A percentile compares a stretch with the other conserved stretches of the same genome.
These are phyloP conservation scores for Phytophthora tentaculata DNA, from an alignment of 352 stramenopile genomes.

Conservation along the genomic window DNA sequence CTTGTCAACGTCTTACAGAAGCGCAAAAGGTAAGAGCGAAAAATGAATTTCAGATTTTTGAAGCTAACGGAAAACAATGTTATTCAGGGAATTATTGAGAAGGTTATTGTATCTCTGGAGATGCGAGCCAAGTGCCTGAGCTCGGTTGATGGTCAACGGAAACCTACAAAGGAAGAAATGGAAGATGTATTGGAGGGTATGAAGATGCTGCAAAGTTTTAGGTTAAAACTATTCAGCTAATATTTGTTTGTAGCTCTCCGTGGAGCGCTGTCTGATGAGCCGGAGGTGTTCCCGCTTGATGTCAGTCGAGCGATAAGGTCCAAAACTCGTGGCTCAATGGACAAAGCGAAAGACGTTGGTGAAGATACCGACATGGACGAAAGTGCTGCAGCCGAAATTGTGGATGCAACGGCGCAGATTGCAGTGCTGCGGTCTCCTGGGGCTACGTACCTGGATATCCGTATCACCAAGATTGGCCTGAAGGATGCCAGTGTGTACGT, in stretches of 20 bases:
- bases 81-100: slow-evolving; percentile 40
- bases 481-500: slow-evolving; percentile 72
- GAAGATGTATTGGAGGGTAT: slow-evolving; percentile 61
- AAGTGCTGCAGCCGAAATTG: slow-evolving; percentile 25
- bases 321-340: slow-evolving; percentile 34
- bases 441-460: slow-evolving; percentile 59
- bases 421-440: slow-evolving; percentile 31
- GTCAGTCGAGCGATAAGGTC: slow-evolving; percentile 19
- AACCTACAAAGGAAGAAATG: slow-evolving; percentile 76
- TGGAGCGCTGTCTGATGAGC: slow-evolving; percentile 41
- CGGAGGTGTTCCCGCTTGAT: slow-evolving; percentile 50
- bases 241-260: slow-evolving; percentile 38
- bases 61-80: neutral
- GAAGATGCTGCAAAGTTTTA: neutral
- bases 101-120: slow-evolving; percentile 55
- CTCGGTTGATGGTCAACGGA: slow-evolving; percentile 59
- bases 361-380: slow-evolving; percentile 31
- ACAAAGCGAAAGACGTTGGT: slow-evolving; percentile 40
- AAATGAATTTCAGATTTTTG: neutral
- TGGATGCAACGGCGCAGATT: slow-evolving; percentile 21
- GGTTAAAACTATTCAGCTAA: neutral
- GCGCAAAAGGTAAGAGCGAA: slow-evolving; percentile 40
- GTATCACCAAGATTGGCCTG: slow-evolving; percentile 61
- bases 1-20: slow-evolving; percentile 50
- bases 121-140: slow-evolving; percentile 61